Base-by-base conservation (phyloP, 1,139 yeast species). In the Sugiyamaella japonica region DNA sequence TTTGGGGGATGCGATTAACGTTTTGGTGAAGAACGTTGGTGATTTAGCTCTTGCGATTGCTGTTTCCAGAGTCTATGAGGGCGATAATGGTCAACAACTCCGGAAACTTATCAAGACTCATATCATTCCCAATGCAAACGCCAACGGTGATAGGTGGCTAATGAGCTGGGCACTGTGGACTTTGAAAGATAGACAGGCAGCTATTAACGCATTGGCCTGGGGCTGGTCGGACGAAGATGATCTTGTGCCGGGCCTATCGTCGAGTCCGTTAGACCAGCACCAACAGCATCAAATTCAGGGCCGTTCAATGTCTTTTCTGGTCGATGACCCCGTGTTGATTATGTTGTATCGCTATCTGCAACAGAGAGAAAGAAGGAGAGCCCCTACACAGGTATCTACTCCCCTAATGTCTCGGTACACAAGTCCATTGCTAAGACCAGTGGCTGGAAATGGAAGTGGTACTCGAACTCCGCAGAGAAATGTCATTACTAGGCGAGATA, bases 111-210 rank as follows among this genome's bases (percentile, higher is more conserved):
- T 89, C 34, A 79, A 76, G 46, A 73, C 73, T n/a, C 74, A 76
- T 56, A 65, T 88, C 1, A 63, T 89, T 8, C 85, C 89, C 0
- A 65, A 68, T 0, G 88, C 91, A 0, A 75, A 84, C 15, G 69
- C 71, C 7, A 71, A 73, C n/a, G 89, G 89, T 46, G 89, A 89
- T 68, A 73, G 90, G 59, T 91, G 97, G 97, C 77, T 81, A 34
- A 77, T 85, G 7, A 86, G 95, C 67, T 90, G 93, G 85, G 81
- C 88, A 2, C 84, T 82, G 61, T 87, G 95, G 93, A 83, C 81
- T 60, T 62, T 85, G 38, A 63, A 59, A 3, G 52, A 55, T 7
- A 55, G 59, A 20, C 52, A 59, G 7, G 55, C 57, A 12, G 58
- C 71, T 0, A 58, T 66, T 4, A 53, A 59, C 15, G 63, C 66